Percentiles rank a stretch among this genome's conserved stretches.
phyloP scores from a whole-genome alignment of 2,329 filamentous ascomycete genomes.

The Cyphellophora europaea region DNA sequence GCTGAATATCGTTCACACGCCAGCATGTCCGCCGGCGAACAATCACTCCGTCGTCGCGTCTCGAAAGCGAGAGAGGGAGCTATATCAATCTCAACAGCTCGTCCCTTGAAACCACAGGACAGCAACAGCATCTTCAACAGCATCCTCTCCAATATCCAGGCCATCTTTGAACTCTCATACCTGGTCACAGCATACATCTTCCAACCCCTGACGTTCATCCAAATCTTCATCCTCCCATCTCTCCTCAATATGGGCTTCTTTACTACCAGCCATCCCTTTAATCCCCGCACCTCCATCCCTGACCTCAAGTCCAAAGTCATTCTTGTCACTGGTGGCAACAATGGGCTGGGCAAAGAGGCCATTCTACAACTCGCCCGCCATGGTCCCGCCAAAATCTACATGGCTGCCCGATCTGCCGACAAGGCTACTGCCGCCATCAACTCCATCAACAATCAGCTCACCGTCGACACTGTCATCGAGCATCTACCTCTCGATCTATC shows the following conservation, averaged over 20 bases:
- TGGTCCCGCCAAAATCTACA: slow-evolving; percentile 43
- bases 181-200: slow-evolving; percentile 1
- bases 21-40: no score
- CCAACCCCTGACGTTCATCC: neutral
- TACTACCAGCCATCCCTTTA: slow-evolving; percentile 19
- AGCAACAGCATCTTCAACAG: no score
- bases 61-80: no score
- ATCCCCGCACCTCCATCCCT: slow-evolving; percentile 35
- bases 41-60: no score
- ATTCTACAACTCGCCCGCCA: slow-evolving; percentile 41
- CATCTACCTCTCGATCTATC: slow-evolving; percentile 41
- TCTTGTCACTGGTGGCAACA: slow-evolving; percentile 42
- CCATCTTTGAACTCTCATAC: neutral
- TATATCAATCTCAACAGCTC: no score
- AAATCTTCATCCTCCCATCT: neutral
- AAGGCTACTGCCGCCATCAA: slow-evolving; percentile 37
- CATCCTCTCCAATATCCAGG: no score
- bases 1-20: no score
- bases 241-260: slow-evolving; percentile 14
- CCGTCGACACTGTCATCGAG: slow-evolving; percentile 28
- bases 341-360: slow-evolving; percentile 38
- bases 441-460: slow-evolving; percentile 25
- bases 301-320: slow-evolving; percentile 40
- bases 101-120: no score
- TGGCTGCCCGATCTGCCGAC: slow-evolving; percentile 39